Conservation (phyloP, 768 basidiomycete species). For the Agrocybe chaxingu region DNA sequence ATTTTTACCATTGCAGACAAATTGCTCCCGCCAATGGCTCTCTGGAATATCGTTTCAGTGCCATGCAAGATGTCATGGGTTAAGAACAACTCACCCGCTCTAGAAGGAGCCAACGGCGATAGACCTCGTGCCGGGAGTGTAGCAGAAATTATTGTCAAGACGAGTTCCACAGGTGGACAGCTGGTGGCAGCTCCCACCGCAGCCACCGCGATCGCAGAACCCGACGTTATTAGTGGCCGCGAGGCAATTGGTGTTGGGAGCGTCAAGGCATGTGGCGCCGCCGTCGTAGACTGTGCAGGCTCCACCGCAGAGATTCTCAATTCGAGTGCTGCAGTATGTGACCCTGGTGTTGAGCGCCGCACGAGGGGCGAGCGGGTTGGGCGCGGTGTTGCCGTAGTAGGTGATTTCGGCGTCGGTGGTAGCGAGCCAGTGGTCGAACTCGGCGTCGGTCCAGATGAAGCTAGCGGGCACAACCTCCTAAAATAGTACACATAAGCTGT, state of each 20-base stretch:
- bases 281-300: too few species aligned
- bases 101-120: background rate
- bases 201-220: conserved; percentile 22
- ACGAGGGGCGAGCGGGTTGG: too few species aligned
- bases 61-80: background rate
- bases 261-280: background rate
- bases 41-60: too few species aligned
- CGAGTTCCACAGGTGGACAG: conserved; percentile 16
- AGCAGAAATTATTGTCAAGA: conserved; percentile 23
- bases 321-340: too few species aligned
- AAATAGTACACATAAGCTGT: too few species aligned
- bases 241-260: conserved; percentile 26
- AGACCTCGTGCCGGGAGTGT: conserved; percentile 20
- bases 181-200: conserved; percentile 21
- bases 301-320: too few species aligned
- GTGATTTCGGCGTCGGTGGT: conserved; percentile 3
- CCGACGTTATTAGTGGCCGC: conserved; percentile 23
- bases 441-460: too few species aligned
- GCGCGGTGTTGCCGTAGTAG: background rate
- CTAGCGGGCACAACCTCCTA: too few species aligned
- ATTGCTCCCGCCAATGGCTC: too few species aligned
- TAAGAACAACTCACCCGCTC: too few species aligned
- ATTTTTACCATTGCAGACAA: too few species aligned
- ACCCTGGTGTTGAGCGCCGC: too few species aligned
- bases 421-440: background rate